Conservation (phyloP, 805 yeast species). For the Candida khao-thaluensis region DNA sequence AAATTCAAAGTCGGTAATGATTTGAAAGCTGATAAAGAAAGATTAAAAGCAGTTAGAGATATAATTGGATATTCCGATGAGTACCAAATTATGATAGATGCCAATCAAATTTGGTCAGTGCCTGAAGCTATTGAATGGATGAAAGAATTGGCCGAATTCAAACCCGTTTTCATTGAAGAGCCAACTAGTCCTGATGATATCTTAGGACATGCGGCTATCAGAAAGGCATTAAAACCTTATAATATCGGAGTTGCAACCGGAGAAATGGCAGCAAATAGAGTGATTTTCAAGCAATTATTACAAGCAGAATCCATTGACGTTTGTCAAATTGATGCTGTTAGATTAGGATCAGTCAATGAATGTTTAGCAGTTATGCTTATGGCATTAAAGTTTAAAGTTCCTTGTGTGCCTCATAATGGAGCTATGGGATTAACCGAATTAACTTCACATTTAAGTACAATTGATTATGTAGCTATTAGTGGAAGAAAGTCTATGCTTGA, state of each 20-base stretch:
- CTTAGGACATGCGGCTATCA: constrained; percentile 18
- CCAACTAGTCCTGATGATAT: constrained; percentile 19
- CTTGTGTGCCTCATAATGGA: constrained; percentile 19
- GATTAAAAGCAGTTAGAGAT: constrained; percentile 37
- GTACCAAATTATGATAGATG: constrained; percentile 17
- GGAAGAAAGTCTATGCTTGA: constrained; percentile 18
- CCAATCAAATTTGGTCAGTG: constrained; percentile 18
- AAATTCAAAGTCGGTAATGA: constrained; percentile 43
- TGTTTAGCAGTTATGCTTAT: constrained; percentile 19
- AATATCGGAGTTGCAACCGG: constrained; percentile 19
- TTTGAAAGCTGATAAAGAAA: constrained; percentile 30
- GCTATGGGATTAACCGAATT: constrained; percentile 19
- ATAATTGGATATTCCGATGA: constrained; percentile 38
- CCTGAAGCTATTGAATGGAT: constrained; percentile 20
- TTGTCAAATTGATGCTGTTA: constrained; percentile 18
- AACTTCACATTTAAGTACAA: constrained; percentile 16
- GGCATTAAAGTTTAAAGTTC: constrained; percentile 17
- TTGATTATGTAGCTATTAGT: constrained; percentile 16
- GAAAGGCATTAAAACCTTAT: constrained; percentile 17
- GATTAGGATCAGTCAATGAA: constrained; percentile 17
- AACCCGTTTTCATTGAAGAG: constrained; percentile 18
- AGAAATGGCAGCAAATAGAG: constrained; percentile 19
- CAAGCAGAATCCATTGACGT: constrained; percentile 19
- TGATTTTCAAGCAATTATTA: constrained; percentile 17
- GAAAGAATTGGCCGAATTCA: constrained; percentile 17